Evolutionary conservation across 73 alveolate genomes (phyloP).

Genomic region (Durusdinium trenchii): DNA sequence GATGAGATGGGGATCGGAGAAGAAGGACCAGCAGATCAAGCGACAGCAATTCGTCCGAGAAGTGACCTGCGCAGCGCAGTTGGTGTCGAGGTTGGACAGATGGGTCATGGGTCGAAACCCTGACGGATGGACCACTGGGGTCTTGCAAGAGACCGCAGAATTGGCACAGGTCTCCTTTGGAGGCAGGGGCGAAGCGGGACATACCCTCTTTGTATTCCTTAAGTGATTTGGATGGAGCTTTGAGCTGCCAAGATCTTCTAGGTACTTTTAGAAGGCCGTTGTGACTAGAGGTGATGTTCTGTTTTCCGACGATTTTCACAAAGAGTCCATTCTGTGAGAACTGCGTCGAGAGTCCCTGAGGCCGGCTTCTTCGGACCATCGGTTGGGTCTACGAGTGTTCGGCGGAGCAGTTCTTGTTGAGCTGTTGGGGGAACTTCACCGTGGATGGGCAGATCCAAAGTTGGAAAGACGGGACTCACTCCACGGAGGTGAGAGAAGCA

Average conservation of each 20-base stretch:
- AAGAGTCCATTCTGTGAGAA: no score
- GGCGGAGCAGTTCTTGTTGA: conserved; percentile 46
- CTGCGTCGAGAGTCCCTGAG: no score
- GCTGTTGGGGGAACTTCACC: conserved; percentile 87
- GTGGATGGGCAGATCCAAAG: conserved; percentile 69
- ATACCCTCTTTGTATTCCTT: no score
- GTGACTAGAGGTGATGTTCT: no score
- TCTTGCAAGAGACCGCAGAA: conserved; percentile 74
- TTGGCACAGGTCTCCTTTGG: conserved; percentile 57
- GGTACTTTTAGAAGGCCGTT: no score
- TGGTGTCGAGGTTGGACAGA: conserved; percentile 54
- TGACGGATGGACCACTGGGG: conserved; percentile 71
- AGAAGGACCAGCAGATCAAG: conserved; percentile 46
- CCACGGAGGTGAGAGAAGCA: no score
- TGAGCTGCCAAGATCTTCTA: no score
- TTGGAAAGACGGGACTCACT: conserved; percentile 41
- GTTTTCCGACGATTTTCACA: no score
- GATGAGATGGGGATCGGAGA: conserved; percentile 34
- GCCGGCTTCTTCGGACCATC: conserved; percentile 75
- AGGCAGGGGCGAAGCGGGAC: no score
- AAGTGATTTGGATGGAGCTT: no score
- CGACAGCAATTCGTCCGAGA: conserved; percentile 77
- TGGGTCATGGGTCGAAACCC: conserved; percentile 67
- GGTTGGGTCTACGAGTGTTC: conserved; percentile 94
- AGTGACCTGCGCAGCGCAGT: conserved; percentile 81